Base-by-base conservation (phyloP, 805 yeast species). In the Diddensiella caesifluorescens region DNA sequence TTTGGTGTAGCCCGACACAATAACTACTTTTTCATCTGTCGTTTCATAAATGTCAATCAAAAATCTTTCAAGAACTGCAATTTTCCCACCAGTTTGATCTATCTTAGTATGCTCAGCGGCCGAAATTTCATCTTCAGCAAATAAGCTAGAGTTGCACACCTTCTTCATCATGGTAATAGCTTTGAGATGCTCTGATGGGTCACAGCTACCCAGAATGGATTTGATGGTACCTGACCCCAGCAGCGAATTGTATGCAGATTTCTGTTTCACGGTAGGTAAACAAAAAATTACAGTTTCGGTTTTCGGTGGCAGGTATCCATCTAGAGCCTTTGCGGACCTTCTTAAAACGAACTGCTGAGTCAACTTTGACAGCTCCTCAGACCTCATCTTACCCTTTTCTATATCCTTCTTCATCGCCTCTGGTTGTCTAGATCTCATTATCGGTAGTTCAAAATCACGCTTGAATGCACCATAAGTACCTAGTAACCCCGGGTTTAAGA, bases 1-100 rank as follows among this genome's bases (percentile, higher is more conserved):
- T 53, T 84, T 82, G 0, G 97, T 90, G 48, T 79, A 89, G 48
- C 90, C 87, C 0, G 96, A 88, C 1, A 89, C 83, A 20, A 90
- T 61, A 1, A 90, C 96, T 2, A 82, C 77, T 57, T 89, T 90
- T 55, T 90, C 97, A 4, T 69, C 64, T 0, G 71, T 60, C 3
- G 55, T 50, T 2, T 53, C 45, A 21, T 60, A 58, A 2, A 86
- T 69, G 33, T 73, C 73, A 1, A 66, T 58, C 3, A 92, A 49
- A 6, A 89, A 57, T 2, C 74, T 70, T 25, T 77, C 68, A 4
- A 90, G 61, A 0, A 82, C 67, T 32, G 66, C 64, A 20, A 88
- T 64, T 56, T 90, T 90, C 2, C 95, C 95, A 46, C 51, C 35
- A 2, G 42, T 20, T n/a, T 34, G 35, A 5, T 41, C 12, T 5